phyloP scores from a whole-genome alignment of 148 eudicot species.

The Chenopodium quinoa region DNA sequence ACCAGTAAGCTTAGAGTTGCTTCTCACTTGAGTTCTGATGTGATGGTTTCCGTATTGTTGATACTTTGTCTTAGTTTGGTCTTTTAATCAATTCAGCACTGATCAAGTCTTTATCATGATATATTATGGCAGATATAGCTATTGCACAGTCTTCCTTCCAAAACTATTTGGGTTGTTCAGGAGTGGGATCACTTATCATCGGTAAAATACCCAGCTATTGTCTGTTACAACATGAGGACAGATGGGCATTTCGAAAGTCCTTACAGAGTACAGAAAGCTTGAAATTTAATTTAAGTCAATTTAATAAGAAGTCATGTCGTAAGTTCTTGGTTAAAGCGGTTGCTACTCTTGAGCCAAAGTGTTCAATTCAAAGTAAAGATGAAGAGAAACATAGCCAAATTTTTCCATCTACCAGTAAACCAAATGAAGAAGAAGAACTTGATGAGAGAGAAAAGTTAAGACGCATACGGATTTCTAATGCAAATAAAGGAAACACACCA shows the following conservation, averaged over 20 bases:
- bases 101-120: slow-evolving; percentile 4
- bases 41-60: slow-evolving; percentile 1
- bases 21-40: slow-evolving; percentile 1
- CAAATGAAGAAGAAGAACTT: slow-evolving; percentile 41
- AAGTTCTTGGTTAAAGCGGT: slow-evolving; percentile 54
- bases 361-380: slow-evolving; percentile 28
- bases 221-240: slow-evolving; percentile 40
- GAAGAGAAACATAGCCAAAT: slow-evolving; percentile 19
- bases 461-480: slow-evolving; percentile 85
- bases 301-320: slow-evolving; percentile 26
- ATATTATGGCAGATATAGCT: slow-evolving; percentile 70
- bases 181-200: slow-evolving; percentile 37
- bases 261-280: slow-evolving; percentile 34
- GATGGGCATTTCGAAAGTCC: slow-evolving; percentile 43
- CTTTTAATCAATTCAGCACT: not conserved
- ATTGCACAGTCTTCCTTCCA: slow-evolving; percentile 53
- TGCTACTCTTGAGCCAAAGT: slow-evolving; percentile 63
- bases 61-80: no score
- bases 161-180: slow-evolving; percentile 28
- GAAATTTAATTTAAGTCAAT: slow-evolving; percentile 23
- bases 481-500: slow-evolving; percentile 83
- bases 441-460: slow-evolving; percentile 76
- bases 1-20: not conserved
- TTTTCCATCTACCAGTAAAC: slow-evolving; percentile 16
- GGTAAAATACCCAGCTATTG: slow-evolving; percentile 25